Evolutionary conservation across 140 eudicot genomes (phyloP).

Genomic region (Ambrosia hybrid): DNA sequence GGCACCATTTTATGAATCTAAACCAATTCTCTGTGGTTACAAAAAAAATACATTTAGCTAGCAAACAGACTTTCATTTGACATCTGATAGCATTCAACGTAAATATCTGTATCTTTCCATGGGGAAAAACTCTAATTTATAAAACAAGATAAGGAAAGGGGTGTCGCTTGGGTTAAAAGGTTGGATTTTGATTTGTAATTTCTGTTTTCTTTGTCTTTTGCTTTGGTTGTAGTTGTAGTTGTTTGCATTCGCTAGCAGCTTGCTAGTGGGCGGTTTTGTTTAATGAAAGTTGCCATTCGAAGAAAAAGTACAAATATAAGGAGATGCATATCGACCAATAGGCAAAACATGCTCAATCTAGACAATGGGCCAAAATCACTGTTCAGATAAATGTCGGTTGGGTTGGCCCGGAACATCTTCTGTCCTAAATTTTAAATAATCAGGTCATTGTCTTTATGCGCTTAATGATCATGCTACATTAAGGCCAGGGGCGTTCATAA

Average conservation of each 20-base stretch:
- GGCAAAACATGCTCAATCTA: background rate
- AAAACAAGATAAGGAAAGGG: background rate
- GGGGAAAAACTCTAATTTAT: background rate
- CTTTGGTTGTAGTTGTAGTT: too few species aligned
- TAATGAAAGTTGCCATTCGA: too few species aligned
- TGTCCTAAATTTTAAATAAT: too few species aligned
- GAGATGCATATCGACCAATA: background rate
- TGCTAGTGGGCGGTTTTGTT: too few species aligned
- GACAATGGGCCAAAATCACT: background rate
- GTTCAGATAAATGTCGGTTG: background rate
- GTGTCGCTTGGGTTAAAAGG: too few species aligned
- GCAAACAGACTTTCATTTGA: background rate
- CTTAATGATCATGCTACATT: too few species aligned
- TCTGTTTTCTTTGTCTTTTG: too few species aligned
- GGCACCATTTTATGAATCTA: conserved; percentile 40
- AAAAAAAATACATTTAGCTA: background rate
- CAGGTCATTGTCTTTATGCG: too few species aligned
- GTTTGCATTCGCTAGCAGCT: too few species aligned
- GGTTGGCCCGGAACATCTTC: background rate
- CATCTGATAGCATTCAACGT: background rate
- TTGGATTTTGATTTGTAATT: too few species aligned
- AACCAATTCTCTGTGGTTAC: conserved; percentile 17
- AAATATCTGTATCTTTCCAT: background rate
- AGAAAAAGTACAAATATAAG: background rate
- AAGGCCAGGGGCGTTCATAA: too few species aligned